Base-by-base conservation (phyloP, 805 yeast species). In the Wickerhamomyces canadensis region DNA sequence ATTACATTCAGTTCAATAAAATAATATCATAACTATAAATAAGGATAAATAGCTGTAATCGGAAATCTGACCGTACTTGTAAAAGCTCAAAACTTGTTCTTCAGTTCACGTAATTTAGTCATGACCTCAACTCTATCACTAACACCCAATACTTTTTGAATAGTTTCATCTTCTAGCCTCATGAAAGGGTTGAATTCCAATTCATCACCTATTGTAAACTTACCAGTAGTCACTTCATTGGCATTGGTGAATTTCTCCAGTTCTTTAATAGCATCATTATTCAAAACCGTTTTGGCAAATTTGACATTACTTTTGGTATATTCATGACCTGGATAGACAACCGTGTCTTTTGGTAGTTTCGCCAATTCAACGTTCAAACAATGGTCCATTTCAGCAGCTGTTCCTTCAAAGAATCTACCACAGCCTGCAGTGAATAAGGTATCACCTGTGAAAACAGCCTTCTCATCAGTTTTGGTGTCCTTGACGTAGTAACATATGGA, bases 401-500 rank as follows among this genome's bases (percentile, higher is more conserved):
- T 67, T 3, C 98, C 98, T 62, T 93, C 99, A 56, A 93, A 93
- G 62, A 93, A 93, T 37, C 98, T 70, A 10, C 99, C 99, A 58
- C 97, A 89, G 2, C 99, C 99, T 30, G 91, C 85, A 31, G 76
- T 84, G 63, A 93, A 93, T 30, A 93, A 67, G 0, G 98, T 93
- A 61, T 93, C 99, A 11, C 99, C 99, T 0, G 97, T 86, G 63
- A 93, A 87, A 2, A 93, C 88, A 4, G 83, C 88, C 45, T 68
- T 69, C 48, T 87, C 76, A 24, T 68, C 71, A 1, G 88, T 76
- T 25, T 59, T 56, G 0, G 42, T 31, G 56, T 91, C 98, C 33
- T 66, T 65, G 0, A 75, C 87, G 50, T 61, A 83, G 61, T 87
- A 93, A 55, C 98, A 91, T 42, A 93, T 84, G 4, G 96, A 86